phyloP scores from a whole-genome alignment of 1,284 basidiomycete species.

The Irpex sp. region DNA sequence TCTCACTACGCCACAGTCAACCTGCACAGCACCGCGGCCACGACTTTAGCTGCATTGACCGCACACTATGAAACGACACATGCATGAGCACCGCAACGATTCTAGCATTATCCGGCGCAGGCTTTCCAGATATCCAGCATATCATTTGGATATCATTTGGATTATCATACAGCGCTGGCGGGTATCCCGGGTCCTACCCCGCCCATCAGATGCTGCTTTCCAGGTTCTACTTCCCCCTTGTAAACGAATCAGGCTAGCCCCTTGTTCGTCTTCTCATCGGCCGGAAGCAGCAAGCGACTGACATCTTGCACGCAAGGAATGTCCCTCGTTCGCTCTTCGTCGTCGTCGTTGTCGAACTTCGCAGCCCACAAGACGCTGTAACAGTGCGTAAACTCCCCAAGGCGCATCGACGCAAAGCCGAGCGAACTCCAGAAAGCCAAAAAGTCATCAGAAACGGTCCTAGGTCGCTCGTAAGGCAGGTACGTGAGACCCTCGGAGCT shows the following conservation, averaged over 20 bases:
- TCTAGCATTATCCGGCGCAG: too few species aligned
- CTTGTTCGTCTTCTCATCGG: slow-evolving; percentile 9
- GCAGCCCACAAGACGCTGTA: not conserved
- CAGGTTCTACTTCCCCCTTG: slow-evolving; percentile 7
- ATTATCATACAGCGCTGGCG: not conserved
- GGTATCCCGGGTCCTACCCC: slow-evolving; percentile 11
- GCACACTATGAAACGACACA: not conserved
- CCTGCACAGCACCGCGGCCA: not conserved
- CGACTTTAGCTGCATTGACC: too few species aligned
- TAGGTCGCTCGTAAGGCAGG: not conserved
- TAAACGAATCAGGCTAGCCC: slow-evolving; percentile 10
- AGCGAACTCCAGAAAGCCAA: too few species aligned
- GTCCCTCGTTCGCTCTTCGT: not conserved
- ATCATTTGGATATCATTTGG: too few species aligned
- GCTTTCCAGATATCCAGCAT: too few species aligned
- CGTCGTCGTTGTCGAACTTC: not conserved
- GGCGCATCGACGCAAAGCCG: too few species aligned
- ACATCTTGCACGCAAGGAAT: not conserved
- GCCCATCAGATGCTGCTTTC: slow-evolving; percentile 5
- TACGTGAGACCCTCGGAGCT: too few species aligned
- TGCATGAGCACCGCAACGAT: not conserved
- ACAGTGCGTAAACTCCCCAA: too few species aligned
- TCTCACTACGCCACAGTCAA: not conserved
- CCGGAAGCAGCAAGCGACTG: not conserved
- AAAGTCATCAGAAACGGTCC: not conserved